Evolutionary conservation across 106 monocot species (phyloP), one percentile per base, ranked within the genome.

Genomic region (Vanilla planifolia): DNA sequence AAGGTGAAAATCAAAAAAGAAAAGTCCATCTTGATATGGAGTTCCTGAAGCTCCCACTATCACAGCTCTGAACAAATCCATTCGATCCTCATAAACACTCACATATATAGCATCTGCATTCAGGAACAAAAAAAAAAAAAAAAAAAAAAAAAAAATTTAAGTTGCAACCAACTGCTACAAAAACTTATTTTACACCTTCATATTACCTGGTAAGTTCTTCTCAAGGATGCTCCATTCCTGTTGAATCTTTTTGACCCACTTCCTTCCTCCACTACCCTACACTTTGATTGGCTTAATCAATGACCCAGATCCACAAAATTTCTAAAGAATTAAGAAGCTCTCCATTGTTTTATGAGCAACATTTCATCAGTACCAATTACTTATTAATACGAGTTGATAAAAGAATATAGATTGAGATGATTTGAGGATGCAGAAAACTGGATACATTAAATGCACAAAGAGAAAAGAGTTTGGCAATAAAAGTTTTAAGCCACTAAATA

Each of bases 21-120:
- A 98, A 68, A 98, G 85, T 9, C 98, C 98, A 66, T 98, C 98
- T 62, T 98, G 98, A 53, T 98, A 98, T 6, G 98, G 98, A 45
- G 98, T 98, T 68, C 88, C 98, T 80, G 71, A 72, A 41, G 88
- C 98, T 27, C 98, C 98, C 63, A 98, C 43, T 57, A 98, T 98
- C 22, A 88, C 98, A 51, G 88, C 88, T 67, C 98, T 81, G 59
- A 98, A 59, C 26, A 98, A 81, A 68, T 98, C 98, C 85, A 98
- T 98, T 9, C 88, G 80, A 8, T 98, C 82, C 69, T 98, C 98
- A 78, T 80, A 98, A 74, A 75, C 92, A 75, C 92, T 72, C 15
- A 98, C 98, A 64, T 79, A 98, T 37, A 98, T 85, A 48, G 55
- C 84, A 72, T 98, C 98, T 98, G 68, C 28, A 60, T 64, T 58